Conservation (phyloP, 2,329 filamentous ascomycete genomes). For the Trichoderma sp. region DNA sequence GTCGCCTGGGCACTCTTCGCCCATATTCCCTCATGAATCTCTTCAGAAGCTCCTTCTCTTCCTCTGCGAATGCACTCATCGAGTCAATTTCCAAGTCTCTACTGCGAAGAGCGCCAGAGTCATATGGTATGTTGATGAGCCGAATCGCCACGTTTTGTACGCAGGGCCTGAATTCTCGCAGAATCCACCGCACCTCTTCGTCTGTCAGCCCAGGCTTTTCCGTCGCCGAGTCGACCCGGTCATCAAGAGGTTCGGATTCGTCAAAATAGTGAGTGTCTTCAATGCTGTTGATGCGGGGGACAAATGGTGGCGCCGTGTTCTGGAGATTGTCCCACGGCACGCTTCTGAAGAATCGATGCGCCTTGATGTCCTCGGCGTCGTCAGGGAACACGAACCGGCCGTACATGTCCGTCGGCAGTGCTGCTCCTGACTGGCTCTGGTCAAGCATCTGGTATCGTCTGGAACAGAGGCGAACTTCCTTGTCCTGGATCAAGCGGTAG, state of each 20-base stretch:
- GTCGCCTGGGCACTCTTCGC: conserved; percentile 71
- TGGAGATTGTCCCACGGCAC: conserved; percentile 79
- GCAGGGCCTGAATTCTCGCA: conserved; percentile 45
- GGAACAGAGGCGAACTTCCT: conserved; percentile 75
- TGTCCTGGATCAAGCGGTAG: conserved; percentile 69
- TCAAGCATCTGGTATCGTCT: conserved; percentile 73
- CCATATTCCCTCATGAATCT: conserved; percentile 56
- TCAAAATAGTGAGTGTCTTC: conserved; percentile 91
- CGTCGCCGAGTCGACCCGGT: conserved; percentile 56
- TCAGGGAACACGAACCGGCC: conserved; percentile 74
- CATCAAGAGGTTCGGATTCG: conserved; percentile 72
- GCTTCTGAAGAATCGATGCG: conserved; percentile 80
- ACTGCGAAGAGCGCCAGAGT: conserved; percentile 51
- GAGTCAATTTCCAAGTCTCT: conserved; percentile 54
- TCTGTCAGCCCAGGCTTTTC: conserved; percentile 38
- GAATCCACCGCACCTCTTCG: conserved; percentile 39
- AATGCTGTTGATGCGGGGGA: conserved; percentile 68
- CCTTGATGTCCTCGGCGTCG: conserved; percentile 87
- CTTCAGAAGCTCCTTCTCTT: conserved; percentile 50
- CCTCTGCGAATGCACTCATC: conserved; percentile 39
- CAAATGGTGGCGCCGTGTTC: conserved; percentile 71
- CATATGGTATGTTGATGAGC: conserved; percentile 52
- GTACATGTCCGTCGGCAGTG: conserved; percentile 33
- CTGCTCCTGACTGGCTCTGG: conserved; percentile 33
- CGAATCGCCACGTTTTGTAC: conserved; percentile 49